A percentile compares a stretch with the other conserved stretches of the same genome.
Evolutionary conservation across 371 early-diverging fungal genomes (phyloP).

Genomic region (Conidiobolus incongruus): DNA sequence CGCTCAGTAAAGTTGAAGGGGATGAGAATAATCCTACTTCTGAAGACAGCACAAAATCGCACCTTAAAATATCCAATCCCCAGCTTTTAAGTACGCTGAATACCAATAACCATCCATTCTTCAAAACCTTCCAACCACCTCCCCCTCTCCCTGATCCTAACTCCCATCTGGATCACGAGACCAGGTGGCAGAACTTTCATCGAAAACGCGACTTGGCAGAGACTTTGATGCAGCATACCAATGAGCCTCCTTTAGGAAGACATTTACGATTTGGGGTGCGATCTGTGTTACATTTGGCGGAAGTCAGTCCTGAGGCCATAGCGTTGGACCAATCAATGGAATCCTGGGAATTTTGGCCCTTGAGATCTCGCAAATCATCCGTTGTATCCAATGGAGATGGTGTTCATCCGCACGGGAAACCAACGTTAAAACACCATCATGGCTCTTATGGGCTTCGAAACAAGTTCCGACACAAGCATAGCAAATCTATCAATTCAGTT

Average conservation of each 20-base stretch:
- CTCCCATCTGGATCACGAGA: constrained; percentile 9
- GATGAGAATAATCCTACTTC: too few species aligned
- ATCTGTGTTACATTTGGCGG: constrained; percentile 15
- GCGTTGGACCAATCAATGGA: constrained; percentile 7
- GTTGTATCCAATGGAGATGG: too few species aligned
- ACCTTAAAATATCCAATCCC: too few species aligned
- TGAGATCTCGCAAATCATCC: too few species aligned
- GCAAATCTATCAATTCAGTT: constrained; percentile 1
- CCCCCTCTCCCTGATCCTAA: constrained; percentile 2
- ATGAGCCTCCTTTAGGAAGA: constrained; percentile 14
- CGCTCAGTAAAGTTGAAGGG: too few species aligned
- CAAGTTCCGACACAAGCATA: constrained; percentile 2
- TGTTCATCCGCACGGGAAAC: too few species aligned
- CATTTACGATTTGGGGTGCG: constrained; percentile 19
- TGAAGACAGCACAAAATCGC: too few species aligned
- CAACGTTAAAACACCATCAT: too few species aligned
- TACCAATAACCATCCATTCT: too few species aligned
- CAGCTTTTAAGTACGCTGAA: too few species aligned
- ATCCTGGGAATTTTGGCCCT: constrained; percentile 1
- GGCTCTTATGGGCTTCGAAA: neutral
- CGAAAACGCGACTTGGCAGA: constrained; percentile 12
- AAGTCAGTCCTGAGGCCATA: constrained; percentile 16
- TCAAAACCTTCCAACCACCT: neutral
- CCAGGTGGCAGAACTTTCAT: constrained; percentile 13
- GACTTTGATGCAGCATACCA: constrained; percentile 10